phyloP scores from a whole-genome alignment of 2,329 filamentous ascomycete genomes.

The Pseudocercospora fijiensis region DNA sequence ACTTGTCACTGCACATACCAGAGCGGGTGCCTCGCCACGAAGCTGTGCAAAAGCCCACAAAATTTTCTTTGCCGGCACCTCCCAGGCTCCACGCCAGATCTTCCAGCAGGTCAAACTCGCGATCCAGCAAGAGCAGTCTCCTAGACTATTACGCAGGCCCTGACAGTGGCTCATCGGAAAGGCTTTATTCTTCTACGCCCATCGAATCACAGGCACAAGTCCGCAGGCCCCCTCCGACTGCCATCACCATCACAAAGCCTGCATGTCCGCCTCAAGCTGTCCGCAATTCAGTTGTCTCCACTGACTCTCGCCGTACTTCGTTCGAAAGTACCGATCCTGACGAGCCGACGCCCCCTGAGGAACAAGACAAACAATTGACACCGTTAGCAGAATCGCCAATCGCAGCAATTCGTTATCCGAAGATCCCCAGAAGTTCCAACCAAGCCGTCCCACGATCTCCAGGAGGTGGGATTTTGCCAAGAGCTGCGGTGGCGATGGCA shows the following conservation, averaged over 20 bases:
- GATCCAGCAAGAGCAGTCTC: conserved; percentile 21
- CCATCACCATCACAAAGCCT: conserved; percentile 29
- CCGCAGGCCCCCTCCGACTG: conserved; percentile 24
- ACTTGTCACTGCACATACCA: conserved; percentile 20
- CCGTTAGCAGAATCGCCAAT: conserved; percentile 48
- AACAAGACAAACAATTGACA: conserved; percentile 45
- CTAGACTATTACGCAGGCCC: conserved; percentile 38
- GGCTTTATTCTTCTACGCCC: conserved; percentile 23
- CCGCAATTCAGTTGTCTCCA: conserved; percentile 19
- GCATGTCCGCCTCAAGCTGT: conserved; percentile 29
- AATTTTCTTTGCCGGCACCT: conserved; percentile 13
- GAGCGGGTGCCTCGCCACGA: neutral
- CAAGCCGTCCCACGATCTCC: conserved; percentile 46
- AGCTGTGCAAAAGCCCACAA: conserved; percentile 6
- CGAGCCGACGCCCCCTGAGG: conserved; percentile 49
- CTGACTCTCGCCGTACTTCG: conserved; percentile 42
- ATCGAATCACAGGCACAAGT: conserved; percentile 30
- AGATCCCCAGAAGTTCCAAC: conserved; percentile 49
- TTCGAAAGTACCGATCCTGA: conserved; percentile 49
- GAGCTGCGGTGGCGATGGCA: neutral
- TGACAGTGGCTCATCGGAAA: conserved; percentile 31
- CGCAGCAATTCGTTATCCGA: conserved; percentile 48
- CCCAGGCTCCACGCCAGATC: conserved; percentile 5
- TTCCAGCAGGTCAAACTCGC: conserved; percentile 11
- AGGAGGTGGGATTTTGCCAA: conserved; percentile 12